Percentiles rank a stretch among this genome's conserved stretches.
phyloP scores from a whole-genome alignment of 208 protist species.

The Leishmania major region DNA sequence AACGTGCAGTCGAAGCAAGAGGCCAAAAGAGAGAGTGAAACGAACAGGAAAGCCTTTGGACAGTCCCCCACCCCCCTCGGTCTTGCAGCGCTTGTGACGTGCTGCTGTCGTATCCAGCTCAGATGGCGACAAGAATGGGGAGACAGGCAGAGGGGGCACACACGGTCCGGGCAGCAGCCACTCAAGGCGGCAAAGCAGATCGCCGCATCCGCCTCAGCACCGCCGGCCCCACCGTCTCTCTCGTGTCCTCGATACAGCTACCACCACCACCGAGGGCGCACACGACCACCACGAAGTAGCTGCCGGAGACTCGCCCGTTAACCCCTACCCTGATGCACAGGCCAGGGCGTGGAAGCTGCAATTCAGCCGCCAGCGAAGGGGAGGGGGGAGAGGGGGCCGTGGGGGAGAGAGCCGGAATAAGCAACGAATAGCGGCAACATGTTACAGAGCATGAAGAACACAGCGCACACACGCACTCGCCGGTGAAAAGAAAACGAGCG shows the following conservation, averaged over 20 bases:
- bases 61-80: too few relatives aligned
- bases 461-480: background rate
- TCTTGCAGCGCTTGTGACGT: background rate
- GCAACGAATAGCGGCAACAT: background rate
- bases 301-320: fast-evolving
- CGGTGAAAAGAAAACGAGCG: background rate
- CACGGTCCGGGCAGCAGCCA: background rate
- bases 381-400: background rate
- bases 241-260: background rate
- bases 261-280: background rate
- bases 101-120: background rate
- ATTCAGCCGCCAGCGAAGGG: background rate
- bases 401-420: background rate
- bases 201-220: background rate
- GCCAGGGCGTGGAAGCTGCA: background rate
- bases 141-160: background rate
- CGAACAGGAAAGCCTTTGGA: background rate
- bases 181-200: background rate
- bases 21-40: background rate
- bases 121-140: background rate
- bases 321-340: background rate
- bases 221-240: background rate
- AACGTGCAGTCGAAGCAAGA: background rate
- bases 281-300: background rate
- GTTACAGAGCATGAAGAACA: background rate